Evolutionary conservation across 2,329 filamentous ascomycete genomes (phyloP).

Genomic region (Penicillium frequentans): DNA sequence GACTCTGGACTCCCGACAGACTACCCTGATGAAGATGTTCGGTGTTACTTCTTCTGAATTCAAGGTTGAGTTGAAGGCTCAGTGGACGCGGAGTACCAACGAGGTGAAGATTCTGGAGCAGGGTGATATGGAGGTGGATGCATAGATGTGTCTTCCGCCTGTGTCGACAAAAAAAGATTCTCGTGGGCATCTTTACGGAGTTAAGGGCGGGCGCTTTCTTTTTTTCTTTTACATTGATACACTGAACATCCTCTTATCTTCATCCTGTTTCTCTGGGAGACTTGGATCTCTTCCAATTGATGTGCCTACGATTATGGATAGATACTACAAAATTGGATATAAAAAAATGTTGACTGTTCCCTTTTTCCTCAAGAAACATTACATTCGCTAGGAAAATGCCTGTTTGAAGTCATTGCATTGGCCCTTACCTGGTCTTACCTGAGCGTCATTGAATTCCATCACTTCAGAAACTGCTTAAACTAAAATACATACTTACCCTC

Average conservation of each 20-base stretch:
- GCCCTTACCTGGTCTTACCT: slow-evolving; percentile 49
- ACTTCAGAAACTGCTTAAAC: slow-evolving; percentile 26
- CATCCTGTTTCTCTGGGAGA: slow-evolving; percentile 16
- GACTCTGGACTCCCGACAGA: slow-evolving; percentile 85
- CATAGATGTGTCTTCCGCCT: slow-evolving; percentile 17
- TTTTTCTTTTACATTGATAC: slow-evolving; percentile 21
- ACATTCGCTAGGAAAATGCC: slow-evolving; percentile 12
- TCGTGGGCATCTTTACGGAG: slow-evolving; percentile 39
- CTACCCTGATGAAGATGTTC: slow-evolving; percentile 90
- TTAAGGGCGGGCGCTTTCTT: slow-evolving; percentile 35
- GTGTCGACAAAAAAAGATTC: slow-evolving; percentile 24
- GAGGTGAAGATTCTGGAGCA: slow-evolving; percentile 43
- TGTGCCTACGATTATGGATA: slow-evolving; percentile 36
- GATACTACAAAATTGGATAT: slow-evolving; percentile 24
- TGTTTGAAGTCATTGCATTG: slow-evolving; percentile 27
- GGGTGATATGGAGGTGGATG: slow-evolving; percentile 46
- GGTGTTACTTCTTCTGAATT: slow-evolving; percentile 90
- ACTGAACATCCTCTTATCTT: slow-evolving; percentile 21
- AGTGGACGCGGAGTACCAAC: slow-evolving; percentile 44
- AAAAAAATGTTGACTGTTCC: slow-evolving; percentile 6
- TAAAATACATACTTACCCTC: slow-evolving; percentile 48
- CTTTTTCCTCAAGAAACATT: neutral
- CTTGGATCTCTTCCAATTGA: slow-evolving; percentile 21
- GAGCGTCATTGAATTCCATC: slow-evolving; percentile 18
- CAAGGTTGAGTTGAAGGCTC: slow-evolving; percentile 74